Base-by-base conservation (phyloP, 495 filamentous ascomycete genomes). In the Aspergillus avenaceus region DNA sequence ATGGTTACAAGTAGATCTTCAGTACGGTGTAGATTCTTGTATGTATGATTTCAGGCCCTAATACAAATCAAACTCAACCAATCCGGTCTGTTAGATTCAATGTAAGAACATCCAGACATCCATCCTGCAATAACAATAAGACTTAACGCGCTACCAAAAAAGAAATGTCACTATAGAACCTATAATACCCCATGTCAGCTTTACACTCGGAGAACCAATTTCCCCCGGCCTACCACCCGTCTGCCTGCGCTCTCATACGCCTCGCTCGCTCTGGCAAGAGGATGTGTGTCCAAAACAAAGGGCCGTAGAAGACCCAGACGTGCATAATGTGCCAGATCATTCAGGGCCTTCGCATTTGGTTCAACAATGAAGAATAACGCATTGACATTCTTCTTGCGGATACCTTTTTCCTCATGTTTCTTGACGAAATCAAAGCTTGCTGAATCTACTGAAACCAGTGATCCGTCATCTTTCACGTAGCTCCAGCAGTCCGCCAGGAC, bases 361-460 rank as follows among this genome's bases (percentile, higher is more conserved):
- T 61, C 31, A 8, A 71, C 61, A 46, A 72, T 63, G 34, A 71
- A 70, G 38, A 64, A 69, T 29, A 61, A 45, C 3, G 62, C 63
- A 5, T 57, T 53, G 5, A 73, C 53, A 0, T 38, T 49, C 26
- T 55, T 49, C 41, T 52, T 62, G 1, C 41, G 21, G 8, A 58
- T 19, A 23, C 58, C 58, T 6, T 23, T 31, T 41, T 48, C 49
- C 19, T 27, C 12, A 78, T 75, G 66, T 68, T 76, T 54, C 14
- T 53, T 34, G 8, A 65, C 55, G 50, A 69, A 71, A 26, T 62
- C 53, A 31, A 53, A 71, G 36, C 64, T 67, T 24, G 51, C 49
- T 18, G 65, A 63, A 52, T 68, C 66, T 7, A 71, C 63, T 8
- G 68, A 61, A 7, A 71, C 47, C 25, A 71, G 36, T 23, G n/a